Evolutionary conservation across 306 rosid species (phyloP).

Genomic region (Gastrolobium villosum): DNA sequence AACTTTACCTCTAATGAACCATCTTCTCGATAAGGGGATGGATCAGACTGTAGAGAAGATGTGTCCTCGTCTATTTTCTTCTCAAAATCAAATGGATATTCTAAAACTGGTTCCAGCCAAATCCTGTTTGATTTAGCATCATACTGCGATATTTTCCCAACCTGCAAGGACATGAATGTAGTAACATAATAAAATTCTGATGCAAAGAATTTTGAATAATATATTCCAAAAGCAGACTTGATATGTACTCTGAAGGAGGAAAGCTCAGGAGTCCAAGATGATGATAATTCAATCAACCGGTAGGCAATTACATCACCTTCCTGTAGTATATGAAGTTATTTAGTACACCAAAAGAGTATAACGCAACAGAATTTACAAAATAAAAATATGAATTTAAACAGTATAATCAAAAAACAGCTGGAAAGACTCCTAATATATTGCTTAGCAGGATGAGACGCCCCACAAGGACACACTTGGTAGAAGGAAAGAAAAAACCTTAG

Average conservation of each 20-base stretch:
- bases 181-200: constrained; percentile 25
- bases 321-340: constrained; percentile 57
- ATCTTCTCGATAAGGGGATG: constrained; percentile 77
- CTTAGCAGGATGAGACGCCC: constrained; percentile 29
- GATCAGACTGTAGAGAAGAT: constrained; percentile 58
- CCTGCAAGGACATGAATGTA: constrained; percentile 60
- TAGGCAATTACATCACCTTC: constrained; percentile 83
- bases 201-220: constrained; percentile 23
- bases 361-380: constrained; percentile 14
- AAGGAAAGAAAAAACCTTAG: constrained; percentile 68
- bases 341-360: constrained; percentile 9
- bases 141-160: constrained; percentile 72
- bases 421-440: constrained; percentile 25
- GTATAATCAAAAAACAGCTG: constrained; percentile 42
- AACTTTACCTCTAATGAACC: constrained; percentile 85
- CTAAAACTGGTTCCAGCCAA: constrained; percentile 67
- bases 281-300: constrained; percentile 85
- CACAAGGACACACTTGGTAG: constrained; percentile 15
- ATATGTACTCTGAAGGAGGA: constrained; percentile 83
- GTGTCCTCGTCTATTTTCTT: constrained; percentile 61
- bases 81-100: constrained; percentile 74
- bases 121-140: constrained; percentile 66
- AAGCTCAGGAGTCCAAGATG: constrained; percentile 92
- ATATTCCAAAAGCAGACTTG: constrained; percentile 42
- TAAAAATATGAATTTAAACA: constrained; percentile 33